These are phyloP conservation scores for Jatropha multifida DNA, from an alignment of 441 rosid genomes.

Conservation along the genomic window DNA sequence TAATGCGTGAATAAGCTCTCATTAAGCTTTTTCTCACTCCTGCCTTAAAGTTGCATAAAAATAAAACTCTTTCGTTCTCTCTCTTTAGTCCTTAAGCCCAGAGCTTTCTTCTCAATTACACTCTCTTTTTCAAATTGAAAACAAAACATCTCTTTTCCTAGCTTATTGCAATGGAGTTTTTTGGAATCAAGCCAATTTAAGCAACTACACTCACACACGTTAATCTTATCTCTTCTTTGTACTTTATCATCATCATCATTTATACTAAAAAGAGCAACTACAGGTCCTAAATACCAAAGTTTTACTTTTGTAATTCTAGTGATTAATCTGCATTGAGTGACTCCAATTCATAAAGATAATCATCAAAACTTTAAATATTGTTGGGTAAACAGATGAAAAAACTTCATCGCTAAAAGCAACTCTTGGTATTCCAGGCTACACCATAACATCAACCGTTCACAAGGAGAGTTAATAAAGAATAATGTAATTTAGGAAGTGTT, in stretches of 20 bases:
- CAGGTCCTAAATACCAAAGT: constrained; percentile 46
- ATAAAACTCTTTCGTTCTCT: no score
- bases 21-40: no score
- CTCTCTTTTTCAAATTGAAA: no score
- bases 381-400: constrained; percentile 39
- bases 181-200: constrained; percentile 37
- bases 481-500: constrained; percentile 31
- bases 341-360: constrained; percentile 49
- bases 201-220: constrained; percentile 16
- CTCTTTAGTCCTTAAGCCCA: no score
- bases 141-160: no score
- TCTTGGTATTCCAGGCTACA: constrained; percentile 41
- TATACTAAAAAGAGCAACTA: constrained; percentile 25
- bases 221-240: constrained; percentile 23
- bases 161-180: constrained; percentile 12
- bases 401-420: constrained; percentile 44
- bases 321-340: constrained; percentile 39
- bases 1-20: no score
- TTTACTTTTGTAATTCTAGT: constrained; percentile 33
- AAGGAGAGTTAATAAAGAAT: constrained; percentile 39
- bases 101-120: no score
- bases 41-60: no score
- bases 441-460: constrained; percentile 42
- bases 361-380: constrained; percentile 37
- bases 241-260: constrained; percentile 29